Conservation (phyloP, 495 filamentous ascomycete genomes). For the Xylaria telfairii region DNA sequence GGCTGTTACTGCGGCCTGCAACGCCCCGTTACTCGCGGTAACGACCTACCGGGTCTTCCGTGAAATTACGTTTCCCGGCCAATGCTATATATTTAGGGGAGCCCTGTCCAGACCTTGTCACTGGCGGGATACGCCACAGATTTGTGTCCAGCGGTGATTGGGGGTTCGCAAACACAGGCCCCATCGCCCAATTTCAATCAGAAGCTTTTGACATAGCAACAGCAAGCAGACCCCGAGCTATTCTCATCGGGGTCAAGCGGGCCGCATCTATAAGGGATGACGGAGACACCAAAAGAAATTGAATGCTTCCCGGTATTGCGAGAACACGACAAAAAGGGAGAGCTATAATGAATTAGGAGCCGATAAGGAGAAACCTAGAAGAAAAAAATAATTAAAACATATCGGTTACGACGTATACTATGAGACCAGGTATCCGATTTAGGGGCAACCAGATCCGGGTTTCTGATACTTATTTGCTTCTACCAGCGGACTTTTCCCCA, state of each 20-base stretch:
- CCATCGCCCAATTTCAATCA: constrained; percentile 28
- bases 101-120: constrained; percentile 18
- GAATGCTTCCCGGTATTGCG: neutral
- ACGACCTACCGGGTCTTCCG: neutral
- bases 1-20: neutral
- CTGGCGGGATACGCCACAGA: constrained; percentile 21
- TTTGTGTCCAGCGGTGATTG: constrained; percentile 27
- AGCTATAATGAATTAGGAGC: neutral
- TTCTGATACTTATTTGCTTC: neutral
- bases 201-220: constrained; percentile 7
- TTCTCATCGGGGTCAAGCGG: constrained; percentile 26
- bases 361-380: neutral
- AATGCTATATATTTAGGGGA: constrained; percentile 21
- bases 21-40: neutral
- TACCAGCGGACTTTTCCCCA: neutral
- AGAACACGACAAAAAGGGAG: constrained; percentile 11
- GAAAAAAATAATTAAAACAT: neutral
- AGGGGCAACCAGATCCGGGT: neutral
- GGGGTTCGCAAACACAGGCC: constrained; percentile 9
- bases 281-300: constrained; percentile 7
- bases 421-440: neutral
- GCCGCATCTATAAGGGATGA: constrained; percentile 22
- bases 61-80: constrained; percentile 25
- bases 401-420: neutral
- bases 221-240: constrained; percentile 26